A percentile compares a stretch with the other conserved stretches of the same genome.
phyloP scores from a whole-genome alignment of 805 yeast species.

The Starmerella roubikii region DNA sequence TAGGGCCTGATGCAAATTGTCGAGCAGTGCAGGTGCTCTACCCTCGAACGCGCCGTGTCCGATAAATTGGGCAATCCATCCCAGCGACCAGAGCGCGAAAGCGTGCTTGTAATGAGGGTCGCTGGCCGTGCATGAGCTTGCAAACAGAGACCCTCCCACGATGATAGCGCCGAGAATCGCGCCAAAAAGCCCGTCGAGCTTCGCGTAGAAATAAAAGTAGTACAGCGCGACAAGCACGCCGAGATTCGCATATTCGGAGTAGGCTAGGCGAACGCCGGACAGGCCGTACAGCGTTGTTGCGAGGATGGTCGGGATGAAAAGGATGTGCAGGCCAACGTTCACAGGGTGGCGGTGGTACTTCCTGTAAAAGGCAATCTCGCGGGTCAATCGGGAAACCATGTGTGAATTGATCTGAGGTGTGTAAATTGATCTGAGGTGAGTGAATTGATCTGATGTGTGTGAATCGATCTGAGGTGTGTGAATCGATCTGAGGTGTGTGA shows the following conservation, averaged over 20 bases:
- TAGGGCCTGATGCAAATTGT: constrained; percentile 69
- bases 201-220: constrained; percentile 46
- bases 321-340: constrained; percentile 64
- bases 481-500: too few species aligned
- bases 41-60: constrained; percentile 78
- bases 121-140: constrained; percentile 22
- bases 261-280: constrained; percentile 23
- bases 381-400: constrained; percentile 24
- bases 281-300: constrained; percentile 37
- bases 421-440: too few species aligned
- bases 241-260: constrained; percentile 18
- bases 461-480: too few species aligned
- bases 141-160: constrained; percentile 21
- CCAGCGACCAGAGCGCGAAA: constrained; percentile 33
- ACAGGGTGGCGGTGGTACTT: constrained; percentile 32
- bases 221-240: constrained; percentile 35
- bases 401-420: too few species aligned
- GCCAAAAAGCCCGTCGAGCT: constrained; percentile 42
- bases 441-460: too few species aligned
- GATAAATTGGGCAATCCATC: constrained; percentile 76
- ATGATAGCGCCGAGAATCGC: constrained; percentile 32
- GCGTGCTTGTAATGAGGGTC: constrained; percentile 24
- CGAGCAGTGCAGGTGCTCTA: constrained; percentile 76
- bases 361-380: constrained; percentile 48
- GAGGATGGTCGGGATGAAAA: constrained; percentile 69